phyloP scores from a whole-genome alignment of 805 yeast species.

The Myxozyma kluyveri region DNA sequence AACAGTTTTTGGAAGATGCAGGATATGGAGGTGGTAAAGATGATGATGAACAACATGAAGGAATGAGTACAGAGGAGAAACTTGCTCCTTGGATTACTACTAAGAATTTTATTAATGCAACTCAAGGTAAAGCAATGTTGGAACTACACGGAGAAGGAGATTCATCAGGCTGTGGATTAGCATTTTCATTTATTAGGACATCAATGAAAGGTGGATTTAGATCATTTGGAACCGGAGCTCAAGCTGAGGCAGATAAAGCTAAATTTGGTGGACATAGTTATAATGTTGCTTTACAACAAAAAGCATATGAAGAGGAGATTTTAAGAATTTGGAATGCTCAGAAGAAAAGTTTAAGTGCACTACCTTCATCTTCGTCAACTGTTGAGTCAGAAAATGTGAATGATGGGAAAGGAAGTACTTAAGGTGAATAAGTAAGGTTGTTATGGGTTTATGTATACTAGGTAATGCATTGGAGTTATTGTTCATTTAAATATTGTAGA shows the following conservation, averaged over 20 bases:
- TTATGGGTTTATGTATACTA: too few relatives aligned
- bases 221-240: conserved; percentile 42
- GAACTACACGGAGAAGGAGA: conserved; percentile 94
- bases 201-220: conserved; percentile 93
- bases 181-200: conserved; percentile 80
- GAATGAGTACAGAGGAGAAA: conserved; percentile 69
- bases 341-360: conserved; percentile 31
- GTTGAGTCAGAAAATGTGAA: too few relatives aligned
- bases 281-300: conserved; percentile 81
- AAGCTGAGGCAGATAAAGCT: conserved; percentile 43
- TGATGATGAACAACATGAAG: conserved; percentile 45
- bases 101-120: conserved; percentile 84
- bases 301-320: conserved; percentile 87
- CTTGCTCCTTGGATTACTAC: conserved; percentile 94
- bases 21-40: conserved; percentile 49
- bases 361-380: too few relatives aligned
- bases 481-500: too few relatives aligned
- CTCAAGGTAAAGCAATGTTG: conserved; percentile 95
- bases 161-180: conserved; percentile 87
- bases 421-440: too few relatives aligned
- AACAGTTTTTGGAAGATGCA: conserved; percentile 78
- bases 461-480: too few relatives aligned
- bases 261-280: conserved; percentile 65
- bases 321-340: conserved; percentile 87
- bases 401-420: too few relatives aligned